Base-by-base conservation (phyloP, 805 yeast genomes). In the Candida railenensis region DNA sequence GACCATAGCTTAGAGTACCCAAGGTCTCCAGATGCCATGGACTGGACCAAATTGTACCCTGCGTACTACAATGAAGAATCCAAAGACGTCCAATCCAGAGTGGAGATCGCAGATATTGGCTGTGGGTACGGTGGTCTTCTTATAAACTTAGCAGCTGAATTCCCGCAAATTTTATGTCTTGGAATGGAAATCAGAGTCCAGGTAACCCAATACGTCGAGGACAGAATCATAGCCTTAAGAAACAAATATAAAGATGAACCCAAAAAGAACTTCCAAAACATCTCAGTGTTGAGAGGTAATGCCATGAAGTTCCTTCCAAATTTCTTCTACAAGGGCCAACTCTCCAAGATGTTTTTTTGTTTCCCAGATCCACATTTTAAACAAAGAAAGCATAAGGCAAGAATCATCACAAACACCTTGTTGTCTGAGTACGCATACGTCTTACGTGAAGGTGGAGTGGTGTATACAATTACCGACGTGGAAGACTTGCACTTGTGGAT, bases 331-430 rank as follows among this genome's bases (percentile, higher is more conserved):
- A 85, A 85, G 65, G 82, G 83, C 4, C 97, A 90, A 63, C 71
- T 91, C 43, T 81, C 85, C 30, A 94, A 92, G 73, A 88, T 94
- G 80, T 94, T 94, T 71, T 94, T 94, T 73, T 94, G 99, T 66
- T 94, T 94, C 78, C 99, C 99, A n/a, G 99, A 94, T 67, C 99
- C 99, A 5, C 99, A 94, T 66, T 94, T 94, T 76, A 94, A 94
- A 65, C 96, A 89, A 67, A 78, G 98, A 61, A 94, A 94, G 63
- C 99, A 94, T 69, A 94, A 94, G 76, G 97, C 97, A 4, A 79
- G 99, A 72, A 94, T 94, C 60, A 81, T 94, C 53, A 91, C 99
- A 45, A 85, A 83, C 53, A 92, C 98, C 2, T 71, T 94, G 50
- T 74, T 90, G 46, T 79, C 92, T 22, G 99, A 94, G 66, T 94